Evolutionary conservation across 768 basidiomycete genomes (phyloP), one percentile per base, ranked within the genome.

Genomic region (Sarcomyxa edulis): DNA sequence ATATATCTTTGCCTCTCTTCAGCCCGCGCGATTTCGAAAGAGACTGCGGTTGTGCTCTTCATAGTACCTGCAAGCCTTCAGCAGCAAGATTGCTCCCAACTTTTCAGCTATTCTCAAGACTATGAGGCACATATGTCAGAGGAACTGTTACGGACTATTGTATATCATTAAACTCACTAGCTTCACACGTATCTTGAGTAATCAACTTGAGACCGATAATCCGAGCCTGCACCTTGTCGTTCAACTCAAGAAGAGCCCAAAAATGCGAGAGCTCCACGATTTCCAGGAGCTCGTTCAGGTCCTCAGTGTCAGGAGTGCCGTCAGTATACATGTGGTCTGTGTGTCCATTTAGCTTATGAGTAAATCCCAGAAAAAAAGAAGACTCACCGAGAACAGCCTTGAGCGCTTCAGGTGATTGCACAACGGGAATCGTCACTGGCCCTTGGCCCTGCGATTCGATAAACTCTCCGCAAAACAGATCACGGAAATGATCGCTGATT

Each of bases 201-300:
- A 67, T 55, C 22, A 59, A 42, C 25, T 51, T 50, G n/a, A 39
- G 32, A 4, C 43, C 29, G 6, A 56, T 37, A 15, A 68, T 60
- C 18, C 48, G 41, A 24, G 45, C 53, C 29, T 66, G 60, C 5
- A 59, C 39, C 7, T 50, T 39, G 8, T 53, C 43, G 30, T 53
- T 52, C 7, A 61, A 40, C 23, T 52, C 54, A 0, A 12, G 18
- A 30, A 62, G 34, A 5, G 38, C 19, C 56, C 60, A 64, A 25
- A 49, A 51, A 7, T 47, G 41, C 3, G 62, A 54, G 10, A 66
- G 33, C 20, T 44, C 22, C 24, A 66, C 35, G 5, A 60, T 37
- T 21, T 56, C 51, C 7, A 68, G 41, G 9, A 62, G 46, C 12
- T 33, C 23, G 7, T 42, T 9, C 14, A 11, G 18, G 22, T 37